phyloP scores from a whole-genome alignment of 768 basidiomycete species.

The Phylloporus scabripes region DNA sequence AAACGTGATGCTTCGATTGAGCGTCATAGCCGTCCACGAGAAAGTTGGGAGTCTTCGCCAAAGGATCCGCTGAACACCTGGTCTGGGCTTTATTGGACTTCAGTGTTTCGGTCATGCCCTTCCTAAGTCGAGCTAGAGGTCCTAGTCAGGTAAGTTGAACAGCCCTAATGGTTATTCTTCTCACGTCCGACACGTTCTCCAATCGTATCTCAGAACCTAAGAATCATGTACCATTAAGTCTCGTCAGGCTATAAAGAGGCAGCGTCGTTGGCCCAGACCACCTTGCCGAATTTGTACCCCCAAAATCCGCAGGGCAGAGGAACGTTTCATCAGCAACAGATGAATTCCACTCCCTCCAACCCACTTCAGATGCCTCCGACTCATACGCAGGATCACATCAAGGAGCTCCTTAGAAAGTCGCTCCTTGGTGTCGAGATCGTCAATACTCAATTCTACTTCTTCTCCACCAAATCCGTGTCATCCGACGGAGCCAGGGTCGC shows the following conservation, averaged over 20 bases:
- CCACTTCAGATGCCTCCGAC: background rate
- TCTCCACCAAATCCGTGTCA: background rate
- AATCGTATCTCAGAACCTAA: background rate
- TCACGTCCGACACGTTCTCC: background rate
- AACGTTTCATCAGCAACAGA: too few relatives aligned
- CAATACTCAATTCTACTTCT: background rate
- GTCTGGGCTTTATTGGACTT: background rate
- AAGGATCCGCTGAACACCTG: background rate
- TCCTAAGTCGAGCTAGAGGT: background rate
- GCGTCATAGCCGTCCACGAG: background rate
- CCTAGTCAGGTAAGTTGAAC: background rate
- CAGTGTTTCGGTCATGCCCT: background rate
- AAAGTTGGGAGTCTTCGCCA: background rate
- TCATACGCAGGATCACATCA: background rate
- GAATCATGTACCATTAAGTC: too few relatives aligned
- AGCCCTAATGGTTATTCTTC: background rate
- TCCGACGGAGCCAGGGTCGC: background rate
- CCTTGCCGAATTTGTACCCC: background rate
- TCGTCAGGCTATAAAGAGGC: background rate
- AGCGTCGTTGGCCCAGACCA: background rate
- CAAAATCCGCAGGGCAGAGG: background rate
- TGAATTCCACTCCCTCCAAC: too few relatives aligned
- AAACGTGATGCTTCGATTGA: background rate
- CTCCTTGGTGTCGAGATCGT: background rate
- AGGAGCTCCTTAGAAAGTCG: background rate